Evolutionary conservation across 805 yeast genomes (phyloP).

Genomic region (Saccharomycopsis capsularis): DNA sequence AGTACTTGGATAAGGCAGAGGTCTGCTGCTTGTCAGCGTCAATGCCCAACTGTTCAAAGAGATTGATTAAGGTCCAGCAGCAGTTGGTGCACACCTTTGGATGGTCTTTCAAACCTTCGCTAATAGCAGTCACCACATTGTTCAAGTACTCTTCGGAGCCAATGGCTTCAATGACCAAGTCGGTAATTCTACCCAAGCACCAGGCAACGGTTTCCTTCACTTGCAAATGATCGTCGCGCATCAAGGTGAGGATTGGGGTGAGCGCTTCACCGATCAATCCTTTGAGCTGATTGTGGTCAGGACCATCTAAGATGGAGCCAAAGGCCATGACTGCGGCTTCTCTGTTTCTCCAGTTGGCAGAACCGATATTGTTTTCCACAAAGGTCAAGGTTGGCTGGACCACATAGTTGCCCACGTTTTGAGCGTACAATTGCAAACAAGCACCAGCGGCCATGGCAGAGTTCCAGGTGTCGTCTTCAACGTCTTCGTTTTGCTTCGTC

Average conservation of each 20-base stretch:
- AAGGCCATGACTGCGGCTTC: conserved; percentile 99
- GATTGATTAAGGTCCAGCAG: conserved; percentile 93
- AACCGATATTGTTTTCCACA: conserved; percentile 65
- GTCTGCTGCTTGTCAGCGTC: conserved; percentile 30
- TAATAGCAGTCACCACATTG: conserved; percentile 62
- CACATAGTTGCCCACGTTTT: conserved; percentile 77
- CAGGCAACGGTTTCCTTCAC: conserved; percentile 97
- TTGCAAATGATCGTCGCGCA: conserved; percentile 68
- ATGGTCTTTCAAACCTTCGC: conserved; percentile 80
- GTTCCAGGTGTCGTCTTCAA: conserved; percentile 95
- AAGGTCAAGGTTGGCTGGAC: conserved; percentile 79
- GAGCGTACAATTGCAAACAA: conserved; percentile 89
- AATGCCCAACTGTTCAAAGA: conserved; percentile 64
- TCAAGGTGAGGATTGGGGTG: conserved; percentile 65
- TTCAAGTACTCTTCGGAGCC: conserved; percentile 61
- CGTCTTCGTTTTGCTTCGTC: conserved; percentile 85
- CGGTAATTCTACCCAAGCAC: conserved; percentile 97
- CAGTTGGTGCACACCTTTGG: conserved; percentile 94
- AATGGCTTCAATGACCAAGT: conserved; percentile 70
- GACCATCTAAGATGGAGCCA: conserved; percentile 95
- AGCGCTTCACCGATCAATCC: conserved; percentile 74
- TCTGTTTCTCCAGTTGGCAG: conserved; percentile 70
- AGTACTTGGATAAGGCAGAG: conserved; percentile 68
- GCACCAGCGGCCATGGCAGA: conserved; percentile 99
- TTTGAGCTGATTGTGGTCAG: conserved; percentile 64